Evolutionary conservation across 192 early-diverging fungal genomes (phyloP).

Genomic region (Haplosporangium gracile): DNA sequence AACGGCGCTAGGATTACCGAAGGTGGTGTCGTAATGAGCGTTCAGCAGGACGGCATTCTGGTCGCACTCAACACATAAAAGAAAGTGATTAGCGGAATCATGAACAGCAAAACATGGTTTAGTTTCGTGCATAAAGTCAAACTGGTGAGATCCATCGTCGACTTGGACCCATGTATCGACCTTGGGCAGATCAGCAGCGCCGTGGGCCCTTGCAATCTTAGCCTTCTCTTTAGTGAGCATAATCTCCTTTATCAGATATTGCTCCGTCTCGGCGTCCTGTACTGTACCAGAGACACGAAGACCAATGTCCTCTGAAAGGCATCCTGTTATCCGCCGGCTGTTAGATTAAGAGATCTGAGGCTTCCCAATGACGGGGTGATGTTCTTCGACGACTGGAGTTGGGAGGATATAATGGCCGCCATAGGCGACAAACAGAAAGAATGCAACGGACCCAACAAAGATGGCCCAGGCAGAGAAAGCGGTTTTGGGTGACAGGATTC

Average conservation of each 20-base stretch:
- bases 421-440: conserved; percentile 14
- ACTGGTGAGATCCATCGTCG: conserved; percentile 73
- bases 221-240: conserved; percentile 12
- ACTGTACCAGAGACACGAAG: conserved; percentile 64
- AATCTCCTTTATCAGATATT: conserved; percentile 33
- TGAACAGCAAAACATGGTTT: conserved; percentile 14
- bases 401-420: conserved; percentile 25
- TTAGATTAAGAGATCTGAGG: conserved; percentile 64
- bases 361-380: conserved; percentile 24
- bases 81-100: background rate
- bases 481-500: background rate
- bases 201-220: background rate
- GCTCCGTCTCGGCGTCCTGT: conserved; percentile 20
- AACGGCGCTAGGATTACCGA: conserved; percentile 65
- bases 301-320: conserved; percentile 68
- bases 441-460: background rate
- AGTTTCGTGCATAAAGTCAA: conserved; percentile 79
- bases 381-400: conserved; percentile 15
- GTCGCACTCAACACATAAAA: conserved; percentile 57
- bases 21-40: conserved; percentile 75
- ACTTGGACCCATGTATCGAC: conserved; percentile 71
- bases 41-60: conserved; percentile 75
- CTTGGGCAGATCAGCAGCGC: conserved; percentile 46
- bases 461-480: background rate
- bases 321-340: conserved; percentile 58